Conservation (phyloP, 2,329 filamentous ascomycete species). For the Lachnellula subtilissima region DNA sequence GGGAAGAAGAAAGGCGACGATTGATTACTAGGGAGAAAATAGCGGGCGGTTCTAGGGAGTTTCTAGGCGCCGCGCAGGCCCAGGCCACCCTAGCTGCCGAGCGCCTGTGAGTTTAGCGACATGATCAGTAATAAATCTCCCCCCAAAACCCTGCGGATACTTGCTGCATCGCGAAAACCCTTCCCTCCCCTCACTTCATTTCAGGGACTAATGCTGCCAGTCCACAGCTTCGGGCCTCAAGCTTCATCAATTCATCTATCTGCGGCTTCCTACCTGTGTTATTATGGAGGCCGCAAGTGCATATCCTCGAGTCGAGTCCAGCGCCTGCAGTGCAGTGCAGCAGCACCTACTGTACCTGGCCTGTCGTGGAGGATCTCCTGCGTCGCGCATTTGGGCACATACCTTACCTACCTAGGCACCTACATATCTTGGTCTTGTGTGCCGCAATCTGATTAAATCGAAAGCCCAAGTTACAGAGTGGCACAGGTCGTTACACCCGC, state of each 20-base stretch:
- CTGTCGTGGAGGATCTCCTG: neutral
- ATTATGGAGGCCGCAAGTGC: too few relatives aligned
- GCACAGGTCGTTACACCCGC: neutral
- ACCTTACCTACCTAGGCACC: neutral
- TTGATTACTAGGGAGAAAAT: neutral
- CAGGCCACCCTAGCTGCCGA: neutral
- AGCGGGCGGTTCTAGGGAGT: too few relatives aligned
- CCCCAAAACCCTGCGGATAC: neutral
- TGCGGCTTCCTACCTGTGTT: too few relatives aligned
- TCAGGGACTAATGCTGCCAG: too few relatives aligned
- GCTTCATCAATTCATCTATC: too few relatives aligned
- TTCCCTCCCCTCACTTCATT: neutral
- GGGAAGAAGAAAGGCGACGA: neutral
- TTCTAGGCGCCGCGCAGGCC: neutral
- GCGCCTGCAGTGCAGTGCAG: too few relatives aligned
- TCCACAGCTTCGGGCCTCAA: too few relatives aligned
- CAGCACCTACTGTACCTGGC: too few relatives aligned
- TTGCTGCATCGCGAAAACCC: neutral
- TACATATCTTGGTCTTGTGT: neutral
- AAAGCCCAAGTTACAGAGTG: neutral
- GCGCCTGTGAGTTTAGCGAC: neutral
- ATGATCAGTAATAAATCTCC: neutral
- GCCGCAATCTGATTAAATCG: neutral
- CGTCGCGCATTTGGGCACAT: neutral
- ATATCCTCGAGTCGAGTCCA: too few relatives aligned